phyloP scores from a whole-genome alignment of 2,329 filamentous ascomycete genomes.

The Talaromyces pinophilus region DNA sequence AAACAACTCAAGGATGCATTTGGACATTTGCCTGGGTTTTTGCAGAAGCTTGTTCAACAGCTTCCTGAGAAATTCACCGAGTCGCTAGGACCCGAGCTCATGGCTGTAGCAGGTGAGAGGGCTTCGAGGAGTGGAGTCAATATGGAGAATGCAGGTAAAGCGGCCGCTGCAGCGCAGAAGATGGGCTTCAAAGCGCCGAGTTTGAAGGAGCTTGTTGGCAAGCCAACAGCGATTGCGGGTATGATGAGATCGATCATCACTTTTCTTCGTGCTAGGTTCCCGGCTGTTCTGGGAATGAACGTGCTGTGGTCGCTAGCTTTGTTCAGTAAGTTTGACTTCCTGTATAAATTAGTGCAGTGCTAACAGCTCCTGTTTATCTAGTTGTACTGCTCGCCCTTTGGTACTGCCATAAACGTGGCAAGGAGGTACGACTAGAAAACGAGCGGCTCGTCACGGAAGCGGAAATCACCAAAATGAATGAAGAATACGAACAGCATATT shows the following conservation, averaged over 20 bases:
- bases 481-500: slow-evolving; percentile 36
- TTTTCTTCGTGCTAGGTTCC: slow-evolving; percentile 83
- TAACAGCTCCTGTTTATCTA: slow-evolving; percentile 34
- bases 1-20: slow-evolving; percentile 65
- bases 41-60: slow-evolving; percentile 83
- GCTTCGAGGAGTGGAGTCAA: slow-evolving; percentile 60
- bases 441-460: slow-evolving; percentile 53
- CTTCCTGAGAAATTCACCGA: slow-evolving; percentile 79
- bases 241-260: slow-evolving; percentile 90
- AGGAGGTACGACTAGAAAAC: slow-evolving; percentile 75
- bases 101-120: slow-evolving; percentile 71
- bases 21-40: slow-evolving; percentile 68
- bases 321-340: slow-evolving; percentile 64
- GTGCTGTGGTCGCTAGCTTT: slow-evolving; percentile 86
- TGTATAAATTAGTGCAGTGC: neutral
- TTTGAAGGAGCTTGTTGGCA: slow-evolving; percentile 76
- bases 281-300: slow-evolving; percentile 87
- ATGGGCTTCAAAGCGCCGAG: slow-evolving; percentile 69
- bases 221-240: slow-evolving; percentile 80
- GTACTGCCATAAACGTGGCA: slow-evolving; percentile 96
- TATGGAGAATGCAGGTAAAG: slow-evolving; percentile 51
- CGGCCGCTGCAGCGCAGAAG: slow-evolving; percentile 60
- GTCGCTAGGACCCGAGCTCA: slow-evolving; percentile 74
- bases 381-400: slow-evolving; percentile 92
- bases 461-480: slow-evolving; percentile 46